A percentile compares a stretch with the other conserved stretches of the same genome.
Conservation (phyloP, 371 early-diverging fungal species). For the Aphelidium insulamus region DNA sequence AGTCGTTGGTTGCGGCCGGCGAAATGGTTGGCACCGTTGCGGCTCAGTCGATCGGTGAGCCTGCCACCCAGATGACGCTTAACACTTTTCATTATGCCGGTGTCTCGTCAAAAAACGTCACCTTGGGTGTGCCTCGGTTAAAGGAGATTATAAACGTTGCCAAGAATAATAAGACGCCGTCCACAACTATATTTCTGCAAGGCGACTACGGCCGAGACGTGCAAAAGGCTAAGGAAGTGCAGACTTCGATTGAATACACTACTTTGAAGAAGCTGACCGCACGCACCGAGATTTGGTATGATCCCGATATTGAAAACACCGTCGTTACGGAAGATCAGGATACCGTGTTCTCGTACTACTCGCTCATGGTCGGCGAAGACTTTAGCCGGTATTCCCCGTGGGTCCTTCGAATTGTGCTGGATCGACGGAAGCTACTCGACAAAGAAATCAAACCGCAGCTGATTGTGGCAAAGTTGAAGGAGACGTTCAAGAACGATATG, state of each 20-base stretch:
- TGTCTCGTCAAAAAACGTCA: slow-evolving; percentile 92
- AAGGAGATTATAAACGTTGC: slow-evolving; percentile 99
- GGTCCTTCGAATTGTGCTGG: slow-evolving; percentile 82
- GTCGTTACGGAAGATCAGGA: slow-evolving; percentile 81
- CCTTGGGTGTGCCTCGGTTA: slow-evolving; percentile 97
- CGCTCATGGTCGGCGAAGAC: slow-evolving; percentile 63
- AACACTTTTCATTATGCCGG: slow-evolving; percentile 99
- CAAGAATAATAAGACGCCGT: slow-evolving; percentile 91
- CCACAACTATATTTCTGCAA: slow-evolving; percentile 65
- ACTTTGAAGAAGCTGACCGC: slow-evolving; percentile 64
- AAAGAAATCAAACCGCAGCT: slow-evolving; percentile 69
- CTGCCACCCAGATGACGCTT: slow-evolving; percentile 99
- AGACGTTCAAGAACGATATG: slow-evolving; percentile 46
- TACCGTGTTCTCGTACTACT: slow-evolving; percentile 74
- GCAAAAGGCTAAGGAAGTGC: slow-evolving; percentile 75
- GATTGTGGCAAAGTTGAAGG: slow-evolving; percentile 44
- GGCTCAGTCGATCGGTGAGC: slow-evolving; percentile 99
- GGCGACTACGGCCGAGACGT: slow-evolving; percentile 47
- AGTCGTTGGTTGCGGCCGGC: slow-evolving; percentile 78
- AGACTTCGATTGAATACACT: slow-evolving; percentile 79
- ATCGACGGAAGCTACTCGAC: slow-evolving; percentile 69
- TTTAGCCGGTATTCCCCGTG: slow-evolving; percentile 60
- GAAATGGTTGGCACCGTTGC: slow-evolving; percentile 99
- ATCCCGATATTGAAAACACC: slow-evolving; percentile 74
- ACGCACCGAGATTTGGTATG: slow-evolving; percentile 87